phyloP scores from a whole-genome alignment of 2,329 filamentous ascomycete genomes.

The Fusarium heterosporum region DNA sequence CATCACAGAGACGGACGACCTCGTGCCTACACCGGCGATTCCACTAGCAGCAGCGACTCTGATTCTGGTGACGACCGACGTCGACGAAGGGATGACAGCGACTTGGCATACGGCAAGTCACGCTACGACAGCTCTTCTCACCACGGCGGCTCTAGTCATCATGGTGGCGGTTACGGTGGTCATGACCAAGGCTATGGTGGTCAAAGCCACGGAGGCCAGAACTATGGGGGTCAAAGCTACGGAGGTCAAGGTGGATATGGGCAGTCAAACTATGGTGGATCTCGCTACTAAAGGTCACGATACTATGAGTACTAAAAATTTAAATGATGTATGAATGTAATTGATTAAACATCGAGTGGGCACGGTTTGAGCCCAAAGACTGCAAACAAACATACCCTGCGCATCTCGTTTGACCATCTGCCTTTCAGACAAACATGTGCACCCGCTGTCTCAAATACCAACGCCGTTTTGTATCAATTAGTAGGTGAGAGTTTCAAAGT shows the following conservation, averaged over 20 bases:
- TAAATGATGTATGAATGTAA: background rate
- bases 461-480: too few relatives aligned
- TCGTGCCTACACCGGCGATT: conserved; percentile 36
- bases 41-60: conserved; percentile 44
- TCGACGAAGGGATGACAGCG: conserved; percentile 20
- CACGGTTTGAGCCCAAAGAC: background rate
- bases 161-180: conserved; percentile 5
- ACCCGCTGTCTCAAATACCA: too few relatives aligned
- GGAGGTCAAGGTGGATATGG: background rate
- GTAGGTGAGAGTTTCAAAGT: too few relatives aligned
- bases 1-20: conserved; percentile 40
- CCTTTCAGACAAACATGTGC: too few relatives aligned
- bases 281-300: background rate
- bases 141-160: background rate
- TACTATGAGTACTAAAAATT: background rate
- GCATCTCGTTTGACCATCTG: too few relatives aligned
- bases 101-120: conserved; percentile 30
- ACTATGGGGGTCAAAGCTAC: conserved; percentile 10
- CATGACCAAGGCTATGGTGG: background rate
- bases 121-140: conserved; percentile 5
- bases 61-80: conserved; percentile 40
- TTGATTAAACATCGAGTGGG: background rate
- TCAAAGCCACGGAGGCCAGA: conserved; percentile 6
- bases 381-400: too few relatives aligned
- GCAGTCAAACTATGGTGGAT: background rate